Evolutionary conservation across 2,329 filamentous ascomycete species (phyloP), one percentile per base, ranked within the genome.

Genomic region (Ceratocystis colombiana): DNA sequence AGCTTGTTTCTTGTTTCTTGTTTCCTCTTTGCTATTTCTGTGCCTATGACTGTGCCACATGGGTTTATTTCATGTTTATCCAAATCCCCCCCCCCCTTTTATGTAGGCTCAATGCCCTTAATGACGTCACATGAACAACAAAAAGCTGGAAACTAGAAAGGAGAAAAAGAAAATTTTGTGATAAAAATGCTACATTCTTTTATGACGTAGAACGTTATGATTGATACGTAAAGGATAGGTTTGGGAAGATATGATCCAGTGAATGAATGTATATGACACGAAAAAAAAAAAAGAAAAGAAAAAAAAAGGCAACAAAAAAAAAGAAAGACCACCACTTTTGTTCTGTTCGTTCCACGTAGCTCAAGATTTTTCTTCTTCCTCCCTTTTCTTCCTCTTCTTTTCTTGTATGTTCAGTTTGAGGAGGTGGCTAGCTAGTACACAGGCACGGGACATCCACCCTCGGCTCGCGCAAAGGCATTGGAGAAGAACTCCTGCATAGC

Each of bases 401-500:
- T 25, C 37, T 41, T 12, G 37, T 41, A 10, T 15, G 7, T 37
- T 22, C 7, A n/a, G 53, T 30, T 59, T 61, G 15, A 15, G 20
- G 8, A 37, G 3, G 8, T 17, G 15, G 6, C 55, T 20, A 22
- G 7, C n/a, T 37, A 25, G 70, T 82, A 83, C 1, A 77, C 73
- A 25, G 82, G 79, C 1, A 77, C 73, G 22, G 82, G 79, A 72
- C 83, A 85, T n/a, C 81, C 82, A 61, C 76, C 80, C 73, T 85
- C 74, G 1, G 88, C 88, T 68, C 88, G 82, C 70, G 80, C 76
- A 75, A 93, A 93, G 10, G 89, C 89, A 50, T 82, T 82, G 3
- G 88, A 82, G 73, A 99, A 99, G 76, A 99, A 94, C 66, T 91
- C 84, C 75, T 96, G 89, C 93, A 99, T 96, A 20, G 94, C 94